Evolutionary conservation across 306 rosid species (phyloP), one percentile per base, ranked within the genome.

Genomic region (Hippophae tibetana): DNA sequence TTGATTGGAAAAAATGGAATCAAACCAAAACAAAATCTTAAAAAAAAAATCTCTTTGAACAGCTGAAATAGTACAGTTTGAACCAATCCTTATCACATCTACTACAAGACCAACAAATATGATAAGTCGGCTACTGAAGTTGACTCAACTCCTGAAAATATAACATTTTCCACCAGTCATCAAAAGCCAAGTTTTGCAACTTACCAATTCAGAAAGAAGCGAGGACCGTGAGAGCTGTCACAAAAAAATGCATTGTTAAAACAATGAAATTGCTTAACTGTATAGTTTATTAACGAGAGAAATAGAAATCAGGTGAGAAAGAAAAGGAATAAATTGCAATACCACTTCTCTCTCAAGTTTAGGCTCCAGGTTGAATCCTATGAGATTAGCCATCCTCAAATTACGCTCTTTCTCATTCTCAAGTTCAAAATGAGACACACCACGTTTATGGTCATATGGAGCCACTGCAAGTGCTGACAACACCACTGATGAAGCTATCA

Each of bases 401-500:
- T 89, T 93, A 47, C 95, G 78, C 60, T 88, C 99, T 49, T 86
- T 93, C 68, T 82, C 99, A 79, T 86, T 88, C 74, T 88, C 95
- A 66, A 82, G 73, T 71, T 88, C 97, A 73, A 81, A 48, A 81
- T 93, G 96, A 47, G 95, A 93, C 40, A 86, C 94, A 58, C 86
- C 81, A 6, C 62, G 81, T 43, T 73, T 80, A 57, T 65, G 85
- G 65, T 81, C 87, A 71, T 88, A 89, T 13, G 99, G 99, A 56
- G 90, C 67, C 52, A 86, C 90, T 7, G 99, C 82, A 43, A 93
- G 95, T 45, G 97, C 97, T 69, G 99, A 94, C 64, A 93, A 78
- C 64, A 88, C 90, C 66, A 93, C 95, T n/a, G 99, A 93, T 46
- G 99, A 93, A 23, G 99, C 99, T 71, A 88, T 82, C 66, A 88